Evolutionary conservation across 176 grass and related monocot species (phyloP).

Genomic region (Areca catechu): DNA sequence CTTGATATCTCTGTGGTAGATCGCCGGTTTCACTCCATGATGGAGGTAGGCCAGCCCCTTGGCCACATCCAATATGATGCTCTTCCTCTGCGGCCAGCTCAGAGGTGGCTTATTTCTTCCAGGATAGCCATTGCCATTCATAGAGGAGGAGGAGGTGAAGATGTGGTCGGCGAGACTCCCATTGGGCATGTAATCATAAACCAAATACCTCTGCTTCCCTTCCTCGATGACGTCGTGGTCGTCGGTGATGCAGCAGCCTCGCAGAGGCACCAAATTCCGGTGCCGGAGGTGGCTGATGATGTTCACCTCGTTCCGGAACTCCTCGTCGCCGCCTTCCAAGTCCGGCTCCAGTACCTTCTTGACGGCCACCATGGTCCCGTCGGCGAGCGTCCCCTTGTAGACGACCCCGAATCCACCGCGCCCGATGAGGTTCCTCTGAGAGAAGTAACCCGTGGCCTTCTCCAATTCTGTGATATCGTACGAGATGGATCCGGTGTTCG

Average conservation of each 20-base stretch:
- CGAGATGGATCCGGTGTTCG: slow-evolving; percentile 69
- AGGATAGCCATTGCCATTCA: not conserved
- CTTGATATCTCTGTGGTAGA: slow-evolving; percentile 93
- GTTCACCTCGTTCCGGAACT: slow-evolving; percentile 88
- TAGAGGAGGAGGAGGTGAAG: slow-evolving; percentile 23
- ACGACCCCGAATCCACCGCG: slow-evolving; percentile 81
- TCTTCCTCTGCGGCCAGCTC: slow-evolving; percentile 51
- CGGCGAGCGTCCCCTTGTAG: slow-evolving; percentile 60
- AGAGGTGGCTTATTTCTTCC: slow-evolving; percentile 6
- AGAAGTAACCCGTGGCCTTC: slow-evolving; percentile 59
- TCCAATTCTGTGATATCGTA: slow-evolving; percentile 61
- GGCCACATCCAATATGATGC: slow-evolving; percentile 61
- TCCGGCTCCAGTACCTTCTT: slow-evolving; percentile 77
- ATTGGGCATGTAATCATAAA: slow-evolving; percentile 97
- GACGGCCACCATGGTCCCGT: slow-evolving; percentile 58
- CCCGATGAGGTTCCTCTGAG: slow-evolving; percentile 56
- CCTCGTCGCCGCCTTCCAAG: slow-evolving; percentile 66
- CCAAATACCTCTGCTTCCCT: slow-evolving; percentile 71
- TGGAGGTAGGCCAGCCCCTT: slow-evolving; percentile 83
- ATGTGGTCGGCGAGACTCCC: slow-evolving; percentile 67
- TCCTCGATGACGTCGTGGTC: slow-evolving; percentile 29
- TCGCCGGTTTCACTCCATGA: slow-evolving; percentile 82
- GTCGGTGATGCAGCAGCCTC: slow-evolving; percentile 74
- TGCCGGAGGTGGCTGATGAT: slow-evolving; percentile 89
- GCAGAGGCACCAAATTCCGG: slow-evolving; percentile 73